Evolutionary conservation across 2,329 filamentous ascomycete species (phyloP).

Genomic region (Hypoxylon sp.): DNA sequence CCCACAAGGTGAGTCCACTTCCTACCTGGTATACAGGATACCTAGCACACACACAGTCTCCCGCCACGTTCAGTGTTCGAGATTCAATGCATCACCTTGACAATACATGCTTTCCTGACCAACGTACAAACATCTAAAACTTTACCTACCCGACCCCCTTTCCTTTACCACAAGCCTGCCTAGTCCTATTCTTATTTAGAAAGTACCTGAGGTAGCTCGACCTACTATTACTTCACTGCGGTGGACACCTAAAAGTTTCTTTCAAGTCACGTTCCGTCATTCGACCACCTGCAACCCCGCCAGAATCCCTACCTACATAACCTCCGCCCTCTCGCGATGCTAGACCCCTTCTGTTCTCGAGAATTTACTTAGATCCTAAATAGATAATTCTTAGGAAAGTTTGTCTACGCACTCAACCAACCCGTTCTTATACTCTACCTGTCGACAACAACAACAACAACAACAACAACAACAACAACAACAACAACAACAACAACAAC

Average conservation of each 20-base stretch:
- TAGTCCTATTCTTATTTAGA: conserved; percentile 38
- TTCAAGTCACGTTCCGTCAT: conserved; percentile 56
- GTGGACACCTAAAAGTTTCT: conserved; percentile 53
- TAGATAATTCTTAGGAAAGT: conserved; percentile 37
- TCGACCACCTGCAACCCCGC: conserved; percentile 54
- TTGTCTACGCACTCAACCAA: conserved; percentile 18
- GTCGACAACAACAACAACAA: conserved; percentile 17
- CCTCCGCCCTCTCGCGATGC: conserved; percentile 49
- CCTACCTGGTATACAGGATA: conserved; percentile 29
- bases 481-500: conserved; percentile 11
- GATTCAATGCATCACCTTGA: conserved; percentile 31
- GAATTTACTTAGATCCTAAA: conserved; percentile 43
- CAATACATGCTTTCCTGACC: conserved; percentile 17
- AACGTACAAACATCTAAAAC: conserved; percentile 30
- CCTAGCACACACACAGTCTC: conserved; percentile 17
- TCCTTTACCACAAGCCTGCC: conserved; percentile 35
- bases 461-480: conserved; percentile 12
- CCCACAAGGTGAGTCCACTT: conserved; percentile 47
- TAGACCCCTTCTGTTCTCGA: conserved; percentile 40
- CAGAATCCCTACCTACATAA: conserved; percentile 53
- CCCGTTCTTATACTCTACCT: conserved; percentile 12
- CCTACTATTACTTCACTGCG: conserved; percentile 46
- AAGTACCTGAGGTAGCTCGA: conserved; percentile 47
- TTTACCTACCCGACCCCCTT: conserved; percentile 23
- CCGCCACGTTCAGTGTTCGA: conserved; percentile 19